Evolutionary conservation across 306 rosid genomes (phyloP).

Genomic region (Gillenia trifoliata): DNA sequence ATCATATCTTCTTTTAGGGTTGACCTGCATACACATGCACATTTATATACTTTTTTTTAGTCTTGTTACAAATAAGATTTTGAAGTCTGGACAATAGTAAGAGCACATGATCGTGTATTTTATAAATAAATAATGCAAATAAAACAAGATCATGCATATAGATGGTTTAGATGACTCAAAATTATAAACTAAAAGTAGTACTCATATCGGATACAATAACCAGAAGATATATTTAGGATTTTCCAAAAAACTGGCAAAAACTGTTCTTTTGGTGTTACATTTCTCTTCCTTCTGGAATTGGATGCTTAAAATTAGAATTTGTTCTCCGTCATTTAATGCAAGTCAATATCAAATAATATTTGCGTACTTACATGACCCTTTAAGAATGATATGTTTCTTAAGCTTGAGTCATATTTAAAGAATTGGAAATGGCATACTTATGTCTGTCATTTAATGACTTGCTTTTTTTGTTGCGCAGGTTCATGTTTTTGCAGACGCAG

Average conservation of each 20-base stretch:
- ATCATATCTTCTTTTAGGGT: background rate
- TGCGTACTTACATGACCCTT: background rate
- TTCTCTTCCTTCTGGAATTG: background rate
- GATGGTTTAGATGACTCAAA: background rate
- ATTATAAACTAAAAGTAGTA: background rate
- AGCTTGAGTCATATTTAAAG: background rate
- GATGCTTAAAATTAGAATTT: background rate
- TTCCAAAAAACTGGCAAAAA: background rate
- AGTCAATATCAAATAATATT: background rate
- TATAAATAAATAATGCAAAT: background rate
- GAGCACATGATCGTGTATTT: background rate
- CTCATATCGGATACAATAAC: background rate
- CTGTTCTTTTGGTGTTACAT: background rate
- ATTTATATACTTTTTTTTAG: background rate
- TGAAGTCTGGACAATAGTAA: background rate
- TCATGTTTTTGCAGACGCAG: constrained; percentile 53
- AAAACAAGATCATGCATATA: background rate
- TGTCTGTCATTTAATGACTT: background rate
- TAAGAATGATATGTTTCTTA: background rate
- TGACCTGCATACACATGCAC: background rate
- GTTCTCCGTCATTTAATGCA: background rate
- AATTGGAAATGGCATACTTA: background rate
- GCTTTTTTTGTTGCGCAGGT: constrained; percentile 43
- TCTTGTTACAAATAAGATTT: background rate
- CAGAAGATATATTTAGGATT: background rate